Evolutionary conservation across 2,329 filamentous ascomycete genomes (phyloP).

Genomic region (Claviceps africana): DNA sequence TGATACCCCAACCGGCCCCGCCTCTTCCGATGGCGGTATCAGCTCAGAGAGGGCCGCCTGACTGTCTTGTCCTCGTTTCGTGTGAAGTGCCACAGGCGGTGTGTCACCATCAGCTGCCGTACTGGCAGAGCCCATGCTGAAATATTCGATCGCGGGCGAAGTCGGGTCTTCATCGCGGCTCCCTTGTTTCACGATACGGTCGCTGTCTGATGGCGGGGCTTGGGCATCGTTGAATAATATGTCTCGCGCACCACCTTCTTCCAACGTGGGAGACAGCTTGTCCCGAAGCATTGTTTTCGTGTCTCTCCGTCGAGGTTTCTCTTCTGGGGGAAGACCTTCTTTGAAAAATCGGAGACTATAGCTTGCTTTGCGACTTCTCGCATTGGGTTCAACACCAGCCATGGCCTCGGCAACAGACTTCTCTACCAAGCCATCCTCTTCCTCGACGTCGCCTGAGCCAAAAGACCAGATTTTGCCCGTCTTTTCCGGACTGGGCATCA

Average conservation of each 20-base stretch:
- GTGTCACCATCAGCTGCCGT: conserved; percentile 1
- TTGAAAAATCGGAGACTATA: conserved; percentile 55
- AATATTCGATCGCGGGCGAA: conserved; percentile 5
- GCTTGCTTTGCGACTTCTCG: conserved; percentile 52
- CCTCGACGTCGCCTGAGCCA: conserved; percentile 33
- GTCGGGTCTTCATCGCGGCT: neutral
- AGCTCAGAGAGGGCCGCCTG: conserved; percentile 11
- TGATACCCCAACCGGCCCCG: conserved; percentile 14
- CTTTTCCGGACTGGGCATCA: conserved; percentile 38
- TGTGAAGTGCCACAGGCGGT: conserved; percentile 7
- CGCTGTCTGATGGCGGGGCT: neutral
- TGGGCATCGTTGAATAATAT: neutral
- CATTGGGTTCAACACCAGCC: conserved; percentile 46
- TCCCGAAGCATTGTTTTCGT: conserved; percentile 24
- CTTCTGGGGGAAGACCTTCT: conserved; percentile 46
- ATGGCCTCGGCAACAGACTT: conserved; percentile 50
- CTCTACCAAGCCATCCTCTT: conserved; percentile 44
- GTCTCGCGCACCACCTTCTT: conserved; percentile 13
- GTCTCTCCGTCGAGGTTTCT: conserved; percentile 41
- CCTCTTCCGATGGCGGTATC: conserved; percentile 9
- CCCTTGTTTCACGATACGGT: neutral
- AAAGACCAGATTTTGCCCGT: conserved; percentile 54
- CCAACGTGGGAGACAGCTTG: conserved; percentile 24
- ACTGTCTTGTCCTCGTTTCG: conserved; percentile 8
- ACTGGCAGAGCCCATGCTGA: conserved; percentile 8